Evolutionary conservation across 2,329 filamentous ascomycete genomes (phyloP), one percentile per base, ranked within the genome.

Genomic region (Fusarium sp.): DNA sequence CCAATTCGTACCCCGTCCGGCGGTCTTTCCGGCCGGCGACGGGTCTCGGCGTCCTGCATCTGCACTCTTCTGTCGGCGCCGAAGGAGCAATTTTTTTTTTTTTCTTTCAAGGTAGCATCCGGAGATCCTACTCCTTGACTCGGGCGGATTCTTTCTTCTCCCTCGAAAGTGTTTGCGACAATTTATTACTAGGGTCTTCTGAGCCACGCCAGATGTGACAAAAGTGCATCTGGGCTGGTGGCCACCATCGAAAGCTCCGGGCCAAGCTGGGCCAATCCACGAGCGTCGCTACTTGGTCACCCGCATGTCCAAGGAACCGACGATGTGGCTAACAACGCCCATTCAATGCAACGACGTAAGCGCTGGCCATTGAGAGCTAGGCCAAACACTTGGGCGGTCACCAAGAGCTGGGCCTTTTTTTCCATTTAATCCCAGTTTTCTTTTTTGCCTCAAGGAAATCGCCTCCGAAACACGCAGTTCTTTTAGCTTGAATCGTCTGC

Each of bases 221-320:
- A 34, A 50, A 49, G 42, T 18, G 42, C 40, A 27, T 49, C 29
- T 18, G 16, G 27, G 23, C 25, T 36, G 46, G 56, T 61, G 40
- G 34, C 33, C 65, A 50, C 62, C 50, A 67, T 67, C 50, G 31
- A 59, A 56, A 64, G 44, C 56, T 67, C 55, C 31, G n/a, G 40
- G 46, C 33, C 50, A 33, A 18, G 18, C 11, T 44, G 34, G 14
- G 44, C 51, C 31, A 29, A 38, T 64, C 58, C 51, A 58, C 44
- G 36, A 40, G 36, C 40, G 14, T 36, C 44, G 20, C 34, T 64
- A 31, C 40, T 58, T 61, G 57, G 25, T 56, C 44, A 56, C 18
- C 53, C 38, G 51, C 50, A 46, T 58, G 46, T 61, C 46, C 49
- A 23, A 44, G 33, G 34, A 66, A 40, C 16, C 42, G 29, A 57